Evolutionary conservation across 2,329 filamentous ascomycete genomes (phyloP).

Genomic region (Akanthomyces muscarius): DNA sequence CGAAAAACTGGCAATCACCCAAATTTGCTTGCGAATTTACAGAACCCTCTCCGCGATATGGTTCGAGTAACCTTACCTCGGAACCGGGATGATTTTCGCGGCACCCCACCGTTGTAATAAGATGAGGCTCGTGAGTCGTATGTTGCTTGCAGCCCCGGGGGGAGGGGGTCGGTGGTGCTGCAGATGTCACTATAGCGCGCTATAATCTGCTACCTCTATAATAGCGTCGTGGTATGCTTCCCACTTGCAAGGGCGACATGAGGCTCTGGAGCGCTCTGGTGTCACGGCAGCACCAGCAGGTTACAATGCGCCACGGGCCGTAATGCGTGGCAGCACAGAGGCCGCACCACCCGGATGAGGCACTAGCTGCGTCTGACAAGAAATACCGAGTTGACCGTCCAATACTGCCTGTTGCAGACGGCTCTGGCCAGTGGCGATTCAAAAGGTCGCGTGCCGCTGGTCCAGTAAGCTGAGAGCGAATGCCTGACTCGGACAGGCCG

Average conservation of each 20-base stretch:
- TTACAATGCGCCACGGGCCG: not conserved
- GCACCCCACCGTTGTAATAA: not conserved
- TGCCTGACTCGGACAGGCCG: conserved; percentile 6
- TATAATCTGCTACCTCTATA: not conserved
- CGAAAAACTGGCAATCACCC: not conserved
- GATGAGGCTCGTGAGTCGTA: not conserved
- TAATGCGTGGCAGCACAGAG: not conserved
- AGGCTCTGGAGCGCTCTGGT: not conserved
- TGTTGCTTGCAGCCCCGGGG: not conserved
- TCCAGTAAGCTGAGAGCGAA: not conserved
- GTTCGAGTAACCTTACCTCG: conserved; percentile 1
- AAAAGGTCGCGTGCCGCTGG: not conserved
- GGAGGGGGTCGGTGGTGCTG: not conserved
- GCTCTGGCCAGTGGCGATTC: not conserved
- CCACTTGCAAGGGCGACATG: not conserved
- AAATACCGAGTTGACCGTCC: too few relatives aligned
- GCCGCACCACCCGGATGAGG: not conserved
- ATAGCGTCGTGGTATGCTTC: not conserved
- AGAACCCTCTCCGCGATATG: conserved; percentile 13
- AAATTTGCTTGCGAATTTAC: not conserved
- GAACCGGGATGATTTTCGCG: not conserved
- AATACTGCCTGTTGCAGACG: too few relatives aligned
- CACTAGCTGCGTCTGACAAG: too few relatives aligned
- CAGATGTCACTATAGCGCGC: not conserved
- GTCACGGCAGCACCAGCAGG: not conserved